Evolutionary conservation across 2,329 filamentous ascomycete species (phyloP).

Genomic region (Claviceps capensis): DNA sequence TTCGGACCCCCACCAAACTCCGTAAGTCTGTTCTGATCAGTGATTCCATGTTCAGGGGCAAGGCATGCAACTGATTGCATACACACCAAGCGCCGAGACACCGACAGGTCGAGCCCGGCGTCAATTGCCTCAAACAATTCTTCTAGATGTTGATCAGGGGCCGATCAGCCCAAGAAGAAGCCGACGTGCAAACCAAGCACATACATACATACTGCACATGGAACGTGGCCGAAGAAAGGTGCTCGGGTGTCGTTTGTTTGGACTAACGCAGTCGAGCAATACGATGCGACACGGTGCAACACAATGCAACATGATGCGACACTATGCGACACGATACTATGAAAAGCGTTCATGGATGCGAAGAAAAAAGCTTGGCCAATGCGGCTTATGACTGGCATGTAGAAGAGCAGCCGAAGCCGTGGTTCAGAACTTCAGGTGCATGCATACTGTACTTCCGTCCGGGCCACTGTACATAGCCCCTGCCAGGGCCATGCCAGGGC

Average conservation of each 20-base stretch:
- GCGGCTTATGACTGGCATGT: not conserved
- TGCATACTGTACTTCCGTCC: not conserved
- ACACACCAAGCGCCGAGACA: not conserved
- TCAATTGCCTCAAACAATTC: not conserved
- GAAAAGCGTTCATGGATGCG: too few relatives aligned
- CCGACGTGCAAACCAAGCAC: not conserved
- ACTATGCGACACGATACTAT: not conserved
- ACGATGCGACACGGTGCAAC: not conserved
- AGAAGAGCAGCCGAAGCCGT: not conserved
- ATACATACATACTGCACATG: not conserved
- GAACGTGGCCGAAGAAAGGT: too few relatives aligned
- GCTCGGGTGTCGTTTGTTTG: not conserved
- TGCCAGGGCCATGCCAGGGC: not conserved
- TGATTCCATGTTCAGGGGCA: too few relatives aligned
- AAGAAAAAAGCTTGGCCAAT: not conserved
- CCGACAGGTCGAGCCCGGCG: not conserved
- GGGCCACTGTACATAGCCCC: not conserved
- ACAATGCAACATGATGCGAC: not conserved
- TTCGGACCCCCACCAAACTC: too few relatives aligned
- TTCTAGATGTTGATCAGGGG: not conserved
- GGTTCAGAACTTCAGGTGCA: too few relatives aligned
- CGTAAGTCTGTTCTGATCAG: too few relatives aligned
- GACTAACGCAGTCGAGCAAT: not conserved
- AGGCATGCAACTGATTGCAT: too few relatives aligned
- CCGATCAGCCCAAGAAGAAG: not conserved